Evolutionary conservation across 2,329 filamentous ascomycete genomes (phyloP).

Genomic region (Cadophora gregata): DNA sequence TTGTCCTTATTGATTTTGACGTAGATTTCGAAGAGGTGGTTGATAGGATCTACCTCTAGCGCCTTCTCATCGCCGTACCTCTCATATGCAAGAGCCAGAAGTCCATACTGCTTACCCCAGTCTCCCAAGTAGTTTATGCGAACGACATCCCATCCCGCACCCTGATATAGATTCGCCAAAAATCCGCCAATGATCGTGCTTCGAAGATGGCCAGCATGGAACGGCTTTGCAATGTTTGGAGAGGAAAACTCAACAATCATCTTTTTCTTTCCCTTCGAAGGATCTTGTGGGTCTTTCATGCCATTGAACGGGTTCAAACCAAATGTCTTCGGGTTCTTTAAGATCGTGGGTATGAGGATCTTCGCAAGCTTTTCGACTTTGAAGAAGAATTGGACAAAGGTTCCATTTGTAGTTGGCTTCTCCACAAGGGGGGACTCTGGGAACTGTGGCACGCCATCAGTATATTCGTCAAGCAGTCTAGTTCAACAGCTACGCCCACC

Average conservation of each 20-base stretch:
- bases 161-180: constrained; percentile 71
- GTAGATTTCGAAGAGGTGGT: constrained; percentile 83
- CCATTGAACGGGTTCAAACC: constrained; percentile 68
- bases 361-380: constrained; percentile 69
- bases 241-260: constrained; percentile 83
- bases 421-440: constrained; percentile 74
- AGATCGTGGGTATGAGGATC: constrained; percentile 72
- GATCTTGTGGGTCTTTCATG: constrained; percentile 65
- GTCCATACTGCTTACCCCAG: constrained; percentile 76
- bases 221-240: constrained; percentile 86
- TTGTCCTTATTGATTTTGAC: constrained; percentile 74
- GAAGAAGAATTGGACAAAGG: constrained; percentile 82
- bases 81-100: constrained; percentile 76
- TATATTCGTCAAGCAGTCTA: background rate
- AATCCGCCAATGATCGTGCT: constrained; percentile 81
- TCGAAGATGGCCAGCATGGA: constrained; percentile 76
- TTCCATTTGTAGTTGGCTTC: constrained; percentile 69
- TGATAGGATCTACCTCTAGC: constrained; percentile 75
- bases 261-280: constrained; percentile 53
- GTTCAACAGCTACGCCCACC: constrained; percentile 47
- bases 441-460: constrained; percentile 56
- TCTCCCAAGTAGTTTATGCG: constrained; percentile 80
- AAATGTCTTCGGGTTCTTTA: constrained; percentile 64
- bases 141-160: constrained; percentile 72
- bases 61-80: constrained; percentile 77